Percentiles rank a stretch among this genome's conserved stretches.
phyloP scores from a whole-genome alignment of 257 asterid genomes.

The Solanum medicagineum region DNA sequence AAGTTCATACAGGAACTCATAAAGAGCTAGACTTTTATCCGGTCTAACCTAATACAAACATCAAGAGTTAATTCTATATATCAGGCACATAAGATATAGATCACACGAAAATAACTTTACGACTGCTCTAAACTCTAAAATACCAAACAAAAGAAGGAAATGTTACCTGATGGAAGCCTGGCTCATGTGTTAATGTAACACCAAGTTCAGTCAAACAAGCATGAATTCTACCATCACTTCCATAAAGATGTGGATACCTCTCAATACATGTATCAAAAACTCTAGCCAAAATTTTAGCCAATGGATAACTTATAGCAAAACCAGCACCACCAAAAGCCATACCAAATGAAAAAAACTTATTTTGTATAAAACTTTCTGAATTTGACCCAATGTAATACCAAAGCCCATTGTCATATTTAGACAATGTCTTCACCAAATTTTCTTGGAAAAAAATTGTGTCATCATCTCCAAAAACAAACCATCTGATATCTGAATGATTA shows the following conservation, averaged over 20 bases:
- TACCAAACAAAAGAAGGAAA: background rate
- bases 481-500: conserved; percentile 19
- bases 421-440: conserved; percentile 42
- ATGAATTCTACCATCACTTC: conserved; percentile 72
- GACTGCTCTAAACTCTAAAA: background rate
- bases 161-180: conserved; percentile 71
- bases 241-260: conserved; percentile 56
- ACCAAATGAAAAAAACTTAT: conserved; percentile 39
- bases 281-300: conserved; percentile 48
- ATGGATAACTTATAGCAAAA: conserved; percentile 53
- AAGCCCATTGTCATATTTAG: conserved; percentile 41
- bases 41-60: no score
- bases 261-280: conserved; percentile 49
- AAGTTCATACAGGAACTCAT: fast-evolving
- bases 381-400: conserved; percentile 53
- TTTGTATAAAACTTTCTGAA: conserved; percentile 66
- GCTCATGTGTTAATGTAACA: conserved; percentile 47
- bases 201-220: conserved; percentile 74
- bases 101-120: background rate
- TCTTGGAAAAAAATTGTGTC: conserved; percentile 52
- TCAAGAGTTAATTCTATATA: no score
- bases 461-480: conserved; percentile 79
- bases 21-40: no score
- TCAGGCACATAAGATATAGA: no score
- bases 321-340: conserved; percentile 92